phyloP scores from a whole-genome alignment of 139 green algal species.

The Diplosphaera chodatii region DNA sequence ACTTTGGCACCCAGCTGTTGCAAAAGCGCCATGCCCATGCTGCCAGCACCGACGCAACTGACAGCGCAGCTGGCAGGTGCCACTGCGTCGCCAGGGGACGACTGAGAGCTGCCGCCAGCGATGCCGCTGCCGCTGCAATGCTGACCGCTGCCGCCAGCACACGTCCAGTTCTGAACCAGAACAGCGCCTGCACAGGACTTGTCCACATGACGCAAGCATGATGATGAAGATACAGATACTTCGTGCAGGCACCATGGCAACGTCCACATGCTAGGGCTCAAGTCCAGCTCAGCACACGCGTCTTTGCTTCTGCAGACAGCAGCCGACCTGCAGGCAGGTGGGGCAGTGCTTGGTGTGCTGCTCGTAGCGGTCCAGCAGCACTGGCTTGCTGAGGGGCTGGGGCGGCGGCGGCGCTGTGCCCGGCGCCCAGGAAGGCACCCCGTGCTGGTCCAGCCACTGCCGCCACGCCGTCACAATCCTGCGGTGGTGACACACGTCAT shows the following conservation, averaged over 20 bases:
- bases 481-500: too few species aligned
- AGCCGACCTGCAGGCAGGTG: slow-evolving; percentile 5
- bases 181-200: neutral
- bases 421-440: neutral
- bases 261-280: too few species aligned
- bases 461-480: slow-evolving; percentile 6
- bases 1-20: too few species aligned
- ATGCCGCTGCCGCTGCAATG: neutral
- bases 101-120: neutral
- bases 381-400: neutral
- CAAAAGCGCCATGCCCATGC: neutral
- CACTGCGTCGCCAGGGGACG: neutral
- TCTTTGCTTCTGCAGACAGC: too few species aligned
- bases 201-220: too few species aligned
- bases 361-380: slow-evolving; percentile 16
- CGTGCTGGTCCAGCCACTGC: slow-evolving; percentile 5
- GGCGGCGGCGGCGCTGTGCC: neutral
- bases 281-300: too few species aligned
- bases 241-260: too few species aligned
- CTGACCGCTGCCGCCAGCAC: neutral
- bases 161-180: neutral
- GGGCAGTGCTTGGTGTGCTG: slow-evolving; percentile 22
- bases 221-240: too few species aligned
- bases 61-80: neutral
- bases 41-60: neutral